A percentile compares a stretch with the other conserved stretches of the same genome.
Evolutionary conservation across 129 eudicot genomes (phyloP).

Genomic region (Pittosporum tobira): DNA sequence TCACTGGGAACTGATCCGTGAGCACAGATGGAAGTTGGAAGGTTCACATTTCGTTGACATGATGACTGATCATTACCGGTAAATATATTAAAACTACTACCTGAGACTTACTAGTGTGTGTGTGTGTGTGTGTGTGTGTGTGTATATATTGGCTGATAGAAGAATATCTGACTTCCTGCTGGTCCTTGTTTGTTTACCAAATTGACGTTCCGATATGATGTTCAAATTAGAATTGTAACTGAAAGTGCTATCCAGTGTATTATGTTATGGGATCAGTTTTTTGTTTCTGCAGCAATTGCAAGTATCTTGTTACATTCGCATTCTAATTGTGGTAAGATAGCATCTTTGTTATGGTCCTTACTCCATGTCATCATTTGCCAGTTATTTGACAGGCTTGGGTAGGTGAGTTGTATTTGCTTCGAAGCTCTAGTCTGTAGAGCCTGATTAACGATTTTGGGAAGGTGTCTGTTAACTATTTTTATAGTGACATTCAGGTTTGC

Average conservation of each 20-base stretch:
- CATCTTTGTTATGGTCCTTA: not conserved
- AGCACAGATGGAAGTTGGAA: no score
- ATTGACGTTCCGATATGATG: not conserved
- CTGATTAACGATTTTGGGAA: not conserved
- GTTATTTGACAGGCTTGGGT: slow-evolving; percentile 38
- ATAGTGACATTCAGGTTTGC: not conserved
- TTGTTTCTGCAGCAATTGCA: slow-evolving; percentile 72
- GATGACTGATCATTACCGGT: no score
- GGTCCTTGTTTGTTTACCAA: not conserved
- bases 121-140: no score
- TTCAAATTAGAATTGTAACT: not conserved
- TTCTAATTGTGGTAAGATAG: slow-evolving; percentile 46
- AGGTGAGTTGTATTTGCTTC: slow-evolving; percentile 32
- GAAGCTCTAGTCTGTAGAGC: not conserved
- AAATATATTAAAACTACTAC: no score
- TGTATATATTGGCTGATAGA: not conserved
- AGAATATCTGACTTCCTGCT: not conserved
- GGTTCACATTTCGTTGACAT: no score
- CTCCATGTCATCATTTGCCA: slow-evolving; percentile 41
- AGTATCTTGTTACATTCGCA: slow-evolving; percentile 51
- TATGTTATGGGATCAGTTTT: not conserved
- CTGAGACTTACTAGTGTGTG: no score
- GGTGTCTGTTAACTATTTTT: not conserved
- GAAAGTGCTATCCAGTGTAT: not conserved
- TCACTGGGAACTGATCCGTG: no score